Conservation (phyloP, 2,329 filamentous ascomycete genomes). For the Elsinoe arachidis region DNA sequence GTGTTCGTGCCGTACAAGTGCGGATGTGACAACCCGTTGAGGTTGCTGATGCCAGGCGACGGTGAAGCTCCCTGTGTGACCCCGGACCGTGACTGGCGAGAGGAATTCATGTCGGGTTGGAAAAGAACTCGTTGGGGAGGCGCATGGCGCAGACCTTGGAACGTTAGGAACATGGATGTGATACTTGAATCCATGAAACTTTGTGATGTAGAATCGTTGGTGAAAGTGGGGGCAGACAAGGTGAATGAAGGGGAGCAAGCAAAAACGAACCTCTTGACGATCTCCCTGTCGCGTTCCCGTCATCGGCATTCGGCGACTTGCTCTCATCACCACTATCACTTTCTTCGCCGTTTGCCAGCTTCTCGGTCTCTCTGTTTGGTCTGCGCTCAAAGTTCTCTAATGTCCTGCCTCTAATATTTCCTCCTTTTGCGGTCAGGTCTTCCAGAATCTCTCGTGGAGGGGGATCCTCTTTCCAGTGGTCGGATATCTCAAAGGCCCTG, state of each 20-base stretch:
- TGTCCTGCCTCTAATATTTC: constrained; percentile 67
- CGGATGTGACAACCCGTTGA: constrained; percentile 19
- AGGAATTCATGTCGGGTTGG: constrained; percentile 65
- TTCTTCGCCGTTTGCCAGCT: constrained; percentile 46
- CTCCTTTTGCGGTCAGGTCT: constrained; percentile 69
- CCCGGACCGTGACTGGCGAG: constrained; percentile 53
- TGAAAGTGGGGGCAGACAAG: neutral
- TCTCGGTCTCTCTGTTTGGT: constrained; percentile 41
- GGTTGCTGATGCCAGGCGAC: constrained; percentile 37
- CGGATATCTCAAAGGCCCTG: constrained; percentile 72
- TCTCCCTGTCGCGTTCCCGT: constrained; percentile 36
- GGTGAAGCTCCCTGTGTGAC: constrained; percentile 33
- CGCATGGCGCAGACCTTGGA: constrained; percentile 60
- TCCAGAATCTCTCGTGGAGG: constrained; percentile 84
- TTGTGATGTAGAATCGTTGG: neutral
- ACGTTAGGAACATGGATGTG: no score
- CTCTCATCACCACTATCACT: constrained; percentile 42
- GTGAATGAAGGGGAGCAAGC: no score
- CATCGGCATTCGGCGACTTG: constrained; percentile 42
- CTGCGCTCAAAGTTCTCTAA: constrained; percentile 60
- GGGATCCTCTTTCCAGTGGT: constrained; percentile 67
- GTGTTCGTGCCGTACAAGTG: constrained; percentile 28
- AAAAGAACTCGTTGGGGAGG: constrained; percentile 77
- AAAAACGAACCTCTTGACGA: constrained; percentile 23
- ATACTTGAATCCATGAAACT: no score